Evolutionary conservation across 495 filamentous ascomycete genomes (phyloP).

Genomic region (Articulospora tetracladia): DNA sequence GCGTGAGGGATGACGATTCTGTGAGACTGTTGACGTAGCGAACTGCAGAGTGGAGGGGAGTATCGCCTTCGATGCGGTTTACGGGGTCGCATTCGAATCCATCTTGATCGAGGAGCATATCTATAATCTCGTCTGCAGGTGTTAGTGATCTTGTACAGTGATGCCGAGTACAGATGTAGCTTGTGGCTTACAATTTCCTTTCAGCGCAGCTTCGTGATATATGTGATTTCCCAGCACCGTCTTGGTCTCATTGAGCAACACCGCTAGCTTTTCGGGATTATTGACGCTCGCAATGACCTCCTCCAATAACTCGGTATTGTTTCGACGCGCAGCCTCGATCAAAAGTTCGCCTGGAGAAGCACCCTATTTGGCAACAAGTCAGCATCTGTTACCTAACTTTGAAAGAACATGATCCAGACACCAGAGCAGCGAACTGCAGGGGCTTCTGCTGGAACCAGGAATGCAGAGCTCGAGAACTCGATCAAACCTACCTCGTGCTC

Average conservation of each 20-base stretch:
- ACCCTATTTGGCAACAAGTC: slow-evolving; percentile 50
- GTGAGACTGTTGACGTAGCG: slow-evolving; percentile 68
- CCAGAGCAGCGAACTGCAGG: no score
- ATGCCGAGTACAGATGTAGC: not conserved
- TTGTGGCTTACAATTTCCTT: slow-evolving; percentile 72
- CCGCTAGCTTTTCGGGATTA: slow-evolving; percentile 42
- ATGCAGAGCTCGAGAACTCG: not conserved
- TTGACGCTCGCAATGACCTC: slow-evolving; percentile 47
- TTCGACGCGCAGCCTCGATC: slow-evolving; percentile 88
- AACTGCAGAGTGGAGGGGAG: slow-evolving; percentile 84
- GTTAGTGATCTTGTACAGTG: not conserved
- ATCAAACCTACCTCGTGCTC: slow-evolving; percentile 35
- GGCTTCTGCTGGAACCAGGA: not conserved
- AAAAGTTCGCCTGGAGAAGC: slow-evolving; percentile 81
- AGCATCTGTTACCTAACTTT: no score
- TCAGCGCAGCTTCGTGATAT: slow-evolving; percentile 81
- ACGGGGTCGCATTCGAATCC: slow-evolving; percentile 91
- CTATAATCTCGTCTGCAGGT: slow-evolving; percentile 76
- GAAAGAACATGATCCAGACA: no score
- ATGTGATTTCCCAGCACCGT: slow-evolving; percentile 83
- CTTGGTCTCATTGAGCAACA: slow-evolving; percentile 76
- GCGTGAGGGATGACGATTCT: slow-evolving; percentile 21
- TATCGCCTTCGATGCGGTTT: slow-evolving; percentile 78
- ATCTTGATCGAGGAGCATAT: slow-evolving; percentile 88
- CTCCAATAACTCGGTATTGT: slow-evolving; percentile 80